These are phyloP conservation scores for Globisporangium parvum DNA, from an alignment of 352 stramenopile genomes.

Conservation along the genomic window DNA sequence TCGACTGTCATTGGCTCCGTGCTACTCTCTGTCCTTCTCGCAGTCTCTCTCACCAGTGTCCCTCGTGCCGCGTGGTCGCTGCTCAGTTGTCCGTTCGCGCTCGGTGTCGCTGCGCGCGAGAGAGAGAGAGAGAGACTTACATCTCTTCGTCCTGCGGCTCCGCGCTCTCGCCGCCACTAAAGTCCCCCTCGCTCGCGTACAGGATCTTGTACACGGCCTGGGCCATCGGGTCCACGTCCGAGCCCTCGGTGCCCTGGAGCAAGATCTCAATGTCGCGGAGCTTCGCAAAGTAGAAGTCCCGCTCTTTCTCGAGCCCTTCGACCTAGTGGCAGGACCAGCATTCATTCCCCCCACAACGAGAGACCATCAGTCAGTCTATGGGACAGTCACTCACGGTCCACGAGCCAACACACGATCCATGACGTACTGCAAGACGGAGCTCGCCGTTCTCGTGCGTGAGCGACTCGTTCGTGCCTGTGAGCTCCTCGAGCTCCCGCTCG, in stretches of 20 bases:
- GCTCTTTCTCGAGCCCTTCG: constrained; percentile 90
- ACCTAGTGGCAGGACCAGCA: constrained; percentile 29
- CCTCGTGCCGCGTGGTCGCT: no score
- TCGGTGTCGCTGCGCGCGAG: no score
- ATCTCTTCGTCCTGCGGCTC: constrained; percentile 56
- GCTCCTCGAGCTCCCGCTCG: constrained; percentile 74
- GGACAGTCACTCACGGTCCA: neutral
- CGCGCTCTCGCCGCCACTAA: constrained; percentile 24
- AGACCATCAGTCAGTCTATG: neutral
- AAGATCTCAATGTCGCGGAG: constrained; percentile 96
- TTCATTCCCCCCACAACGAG: neutral
- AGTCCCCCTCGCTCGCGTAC: constrained; percentile 73
- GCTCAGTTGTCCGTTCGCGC: no score
- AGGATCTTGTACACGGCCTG: constrained; percentile 84
- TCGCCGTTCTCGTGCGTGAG: constrained; percentile 78
- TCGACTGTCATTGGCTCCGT: no score
- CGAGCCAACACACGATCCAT: neutral
- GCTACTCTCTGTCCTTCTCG: no score
- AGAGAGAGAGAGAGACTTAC: constrained; percentile 13
- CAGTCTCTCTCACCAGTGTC: no score
- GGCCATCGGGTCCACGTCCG: constrained; percentile 46
- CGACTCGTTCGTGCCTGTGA: constrained; percentile 52
- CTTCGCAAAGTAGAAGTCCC: constrained; percentile 99
- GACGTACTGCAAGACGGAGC: constrained; percentile 57
- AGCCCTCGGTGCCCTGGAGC: constrained; percentile 74